Evolutionary conservation across 2,329 filamentous ascomycete species (phyloP).

Genomic region (Alternaria burnsii): DNA sequence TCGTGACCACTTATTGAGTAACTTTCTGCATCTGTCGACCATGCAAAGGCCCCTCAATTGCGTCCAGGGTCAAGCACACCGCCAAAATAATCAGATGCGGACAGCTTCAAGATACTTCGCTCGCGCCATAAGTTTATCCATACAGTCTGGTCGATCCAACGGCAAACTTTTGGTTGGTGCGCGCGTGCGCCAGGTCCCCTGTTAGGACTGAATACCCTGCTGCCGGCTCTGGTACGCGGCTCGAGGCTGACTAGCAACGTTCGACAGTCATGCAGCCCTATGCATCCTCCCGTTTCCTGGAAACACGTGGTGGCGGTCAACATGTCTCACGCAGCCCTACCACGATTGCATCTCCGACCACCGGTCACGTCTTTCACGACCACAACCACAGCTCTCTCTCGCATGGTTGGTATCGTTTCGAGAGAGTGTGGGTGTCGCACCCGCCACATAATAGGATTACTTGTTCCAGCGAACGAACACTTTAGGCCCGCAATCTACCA

Average conservation of each 20-base stretch:
- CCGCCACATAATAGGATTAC: slow-evolving; percentile 13
- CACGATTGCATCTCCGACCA: background rate
- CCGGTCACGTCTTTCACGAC: slow-evolving; percentile 11
- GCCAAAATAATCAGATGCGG: slow-evolving; percentile 2
- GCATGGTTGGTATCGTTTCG: background rate
- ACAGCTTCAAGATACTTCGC: background rate
- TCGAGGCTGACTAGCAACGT: slow-evolving; percentile 39
- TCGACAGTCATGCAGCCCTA: slow-evolving; percentile 45
- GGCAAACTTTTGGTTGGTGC: background rate
- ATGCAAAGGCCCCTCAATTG: slow-evolving; percentile 2
- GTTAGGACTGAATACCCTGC: slow-evolving; percentile 13
- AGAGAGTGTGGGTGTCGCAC: background rate
- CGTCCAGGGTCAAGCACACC: slow-evolving; percentile 14
- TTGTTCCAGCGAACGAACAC: slow-evolving; percentile 32
- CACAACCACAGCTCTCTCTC: slow-evolving; percentile 4
- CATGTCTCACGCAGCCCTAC: slow-evolving; percentile 37
- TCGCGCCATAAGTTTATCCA: background rate
- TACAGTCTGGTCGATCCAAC: background rate
- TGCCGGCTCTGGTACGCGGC: slow-evolving; percentile 20
- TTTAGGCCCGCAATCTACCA: slow-evolving; percentile 28
- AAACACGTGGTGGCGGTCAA: slow-evolving; percentile 38
- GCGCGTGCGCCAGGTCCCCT: slow-evolving; percentile 13
- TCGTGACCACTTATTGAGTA: slow-evolving; percentile 9
- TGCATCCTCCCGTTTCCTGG: slow-evolving; percentile 39
- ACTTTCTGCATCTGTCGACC: slow-evolving; percentile 15